Conservation (phyloP, 257 asterid species). For the Agastache rugosa region DNA sequence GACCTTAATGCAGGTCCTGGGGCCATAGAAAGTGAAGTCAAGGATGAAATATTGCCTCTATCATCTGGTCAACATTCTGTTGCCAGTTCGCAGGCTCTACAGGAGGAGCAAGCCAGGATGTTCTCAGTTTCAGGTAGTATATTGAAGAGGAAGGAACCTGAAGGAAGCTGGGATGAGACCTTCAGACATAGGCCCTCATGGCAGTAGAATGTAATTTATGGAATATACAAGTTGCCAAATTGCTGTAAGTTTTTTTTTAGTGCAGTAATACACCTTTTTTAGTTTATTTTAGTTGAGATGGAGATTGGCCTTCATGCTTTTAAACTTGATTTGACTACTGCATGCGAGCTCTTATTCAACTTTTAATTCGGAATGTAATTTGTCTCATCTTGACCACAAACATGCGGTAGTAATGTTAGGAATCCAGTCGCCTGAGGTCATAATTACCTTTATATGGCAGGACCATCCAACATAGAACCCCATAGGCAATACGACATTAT, state of each 20-base stretch:
- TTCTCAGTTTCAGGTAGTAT: slow-evolving; percentile 54
- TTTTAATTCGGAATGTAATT: background rate
- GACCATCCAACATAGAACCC: no score
- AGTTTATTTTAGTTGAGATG: no score
- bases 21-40: slow-evolving; percentile 55
- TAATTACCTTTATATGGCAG: no score
- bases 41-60: slow-evolving; percentile 56
- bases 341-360: background rate
- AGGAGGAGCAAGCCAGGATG: slow-evolving; percentile 68
- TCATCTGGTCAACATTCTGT: slow-evolving; percentile 60
- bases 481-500: no score
- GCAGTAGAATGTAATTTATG: slow-evolving; percentile 48
- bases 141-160: slow-evolving; percentile 80
- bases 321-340: background rate
- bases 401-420: background rate
- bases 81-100: slow-evolving; percentile 59
- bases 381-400: background rate
- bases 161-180: slow-evolving; percentile 76
- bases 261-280: no score
- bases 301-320: background rate
- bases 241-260: background rate
- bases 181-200: slow-evolving; percentile 75
- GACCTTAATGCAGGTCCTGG: slow-evolving; percentile 89
- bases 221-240: background rate
- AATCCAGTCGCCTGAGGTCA: background rate